Evolutionary conservation across 345 rosid genomes (phyloP), one percentile per base, ranked within the genome.

Genomic region (Syzygium aqueum): DNA sequence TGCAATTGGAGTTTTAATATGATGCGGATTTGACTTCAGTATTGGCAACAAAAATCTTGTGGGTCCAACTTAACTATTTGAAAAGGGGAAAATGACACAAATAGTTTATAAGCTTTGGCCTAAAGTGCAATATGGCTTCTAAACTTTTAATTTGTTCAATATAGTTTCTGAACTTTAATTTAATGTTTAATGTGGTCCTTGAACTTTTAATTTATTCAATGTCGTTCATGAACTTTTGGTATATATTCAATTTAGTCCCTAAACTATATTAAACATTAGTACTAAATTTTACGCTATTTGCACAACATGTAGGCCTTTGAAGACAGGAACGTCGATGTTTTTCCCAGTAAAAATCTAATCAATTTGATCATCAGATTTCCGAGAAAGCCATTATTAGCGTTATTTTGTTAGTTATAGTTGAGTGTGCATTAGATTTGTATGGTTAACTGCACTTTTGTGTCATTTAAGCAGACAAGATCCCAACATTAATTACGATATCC

Each of bases 101-200:
- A 23, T 57, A 57, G 3, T 57, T 0, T 0, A 6, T 57, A 2
- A 57, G 23, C 63, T 57, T 57, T 57, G 25, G 1, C 1, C 2
- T 10, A 25, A 4, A 2, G 0, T 57, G 30, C 14, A 57, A 57
- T 11, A 0, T 57, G 27, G 1, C 5, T 0, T 1, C 0, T 59
- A 0, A 27, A 27, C 2, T 59, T 59, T 59, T 59, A 59, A 11
- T 59, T 59, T 59, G 7, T 59, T 59, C 0, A 59, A 59, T 59
- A 1, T 59, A 59, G 11, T 25, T 4, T 13, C 0, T 57, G 0
- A 23, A 57, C 23, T 57, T 57, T 5, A 57, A n/a, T 11, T 57
- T 57, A 43, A 57, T 57, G 6, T 57, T 57, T 5, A 25, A 57
- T 57, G 14, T 23, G 14, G 63, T 57, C 3, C 5, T 59, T 59